Evolutionary conservation across 208 protist species (phyloP).

Genomic region (Trichomonas vaginalis): DNA sequence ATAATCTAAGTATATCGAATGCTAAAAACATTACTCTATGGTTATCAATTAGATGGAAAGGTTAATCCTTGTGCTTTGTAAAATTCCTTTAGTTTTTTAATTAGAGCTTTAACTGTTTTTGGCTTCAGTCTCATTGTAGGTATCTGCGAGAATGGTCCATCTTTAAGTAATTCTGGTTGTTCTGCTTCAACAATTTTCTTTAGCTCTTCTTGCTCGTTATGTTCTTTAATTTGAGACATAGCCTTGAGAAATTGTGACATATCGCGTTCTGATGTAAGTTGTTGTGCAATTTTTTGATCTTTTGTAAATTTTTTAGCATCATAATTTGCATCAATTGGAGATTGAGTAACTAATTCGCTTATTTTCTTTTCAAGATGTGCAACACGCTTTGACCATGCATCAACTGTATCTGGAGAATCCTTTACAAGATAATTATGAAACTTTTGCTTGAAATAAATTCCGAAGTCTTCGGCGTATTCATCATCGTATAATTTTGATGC

Average conservation of each 20-base stretch:
- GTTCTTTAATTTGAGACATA: background rate
- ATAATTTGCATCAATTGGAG: background rate
- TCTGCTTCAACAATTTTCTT: background rate
- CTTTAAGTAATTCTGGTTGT: background rate
- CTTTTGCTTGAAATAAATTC: background rate
- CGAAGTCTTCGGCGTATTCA: background rate
- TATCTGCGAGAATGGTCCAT: background rate
- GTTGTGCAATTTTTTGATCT: background rate
- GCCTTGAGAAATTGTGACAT: background rate
- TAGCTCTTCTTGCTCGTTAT: background rate
- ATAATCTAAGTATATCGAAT: no score
- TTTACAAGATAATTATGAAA: background rate
- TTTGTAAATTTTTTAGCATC: background rate
- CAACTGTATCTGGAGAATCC: background rate
- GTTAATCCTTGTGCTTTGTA: background rate
- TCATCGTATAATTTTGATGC: background rate
- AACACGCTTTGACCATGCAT: background rate
- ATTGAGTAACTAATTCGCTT: background rate
- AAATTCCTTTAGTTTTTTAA: background rate
- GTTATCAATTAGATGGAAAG: background rate
- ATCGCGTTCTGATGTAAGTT: background rate
- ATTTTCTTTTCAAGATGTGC: background rate
- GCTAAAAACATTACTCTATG: background rate
- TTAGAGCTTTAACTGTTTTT: background rate
- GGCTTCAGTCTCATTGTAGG: background rate